Evolutionary conservation across 2,329 filamentous ascomycete genomes (phyloP).

Genomic region (Cryphonectria naterciae): DNA sequence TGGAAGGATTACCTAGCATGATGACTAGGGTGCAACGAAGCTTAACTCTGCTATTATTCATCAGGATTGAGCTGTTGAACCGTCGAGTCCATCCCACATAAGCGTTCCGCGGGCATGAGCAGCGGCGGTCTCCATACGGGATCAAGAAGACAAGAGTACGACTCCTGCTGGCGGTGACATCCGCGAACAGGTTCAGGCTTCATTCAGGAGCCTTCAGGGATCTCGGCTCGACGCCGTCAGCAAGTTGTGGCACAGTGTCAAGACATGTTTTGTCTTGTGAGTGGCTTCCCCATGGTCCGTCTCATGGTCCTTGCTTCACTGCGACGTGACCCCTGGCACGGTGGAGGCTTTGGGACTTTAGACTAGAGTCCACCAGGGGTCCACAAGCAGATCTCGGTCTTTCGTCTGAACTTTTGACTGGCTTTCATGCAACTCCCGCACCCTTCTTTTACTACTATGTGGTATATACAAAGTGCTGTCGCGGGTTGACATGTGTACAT

Average conservation of each 20-base stretch:
- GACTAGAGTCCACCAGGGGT: conserved; percentile 27
- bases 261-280: not conserved
- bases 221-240: conserved; percentile 1
- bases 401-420: conserved; percentile 25
- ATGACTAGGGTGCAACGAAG: not conserved
- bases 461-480: conserved; percentile 7
- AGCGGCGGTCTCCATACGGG: not conserved
- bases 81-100: not conserved
- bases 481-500: not conserved
- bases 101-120: not conserved
- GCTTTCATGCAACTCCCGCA: conserved; percentile 26
- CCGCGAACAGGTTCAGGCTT: not conserved
- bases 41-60: not conserved
- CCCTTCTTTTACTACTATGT: conserved; percentile 1
- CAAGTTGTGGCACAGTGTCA: conserved; percentile 11
- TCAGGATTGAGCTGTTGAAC: not conserved
- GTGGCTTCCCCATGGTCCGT: not conserved
- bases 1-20: not conserved
- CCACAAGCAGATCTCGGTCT: conserved; percentile 23
- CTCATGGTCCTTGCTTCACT: conserved; percentile 14
- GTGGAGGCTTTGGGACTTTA: conserved; percentile 22
- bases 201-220: not conserved
- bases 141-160: not conserved
- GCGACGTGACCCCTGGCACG: conserved; percentile 22
- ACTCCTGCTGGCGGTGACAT: not conserved